A percentile compares a stretch with the other conserved stretches of the same genome.
phyloP scores from a whole-genome alignment of 2,329 filamentous ascomycete species.

The Trichoderma lentiforme region DNA sequence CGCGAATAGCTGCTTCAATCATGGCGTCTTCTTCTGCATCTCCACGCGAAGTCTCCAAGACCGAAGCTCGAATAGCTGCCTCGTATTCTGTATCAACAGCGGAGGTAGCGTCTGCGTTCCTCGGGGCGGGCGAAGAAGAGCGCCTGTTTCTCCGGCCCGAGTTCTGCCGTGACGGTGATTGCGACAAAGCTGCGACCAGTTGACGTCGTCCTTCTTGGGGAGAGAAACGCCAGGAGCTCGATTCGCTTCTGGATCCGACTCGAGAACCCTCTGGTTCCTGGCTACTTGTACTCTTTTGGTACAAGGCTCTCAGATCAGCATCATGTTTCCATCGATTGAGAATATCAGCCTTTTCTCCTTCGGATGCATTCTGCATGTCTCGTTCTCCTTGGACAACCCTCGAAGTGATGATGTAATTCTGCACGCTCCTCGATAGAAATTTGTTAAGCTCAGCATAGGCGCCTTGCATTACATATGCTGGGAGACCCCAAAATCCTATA shows the following conservation, averaged over 20 bases:
- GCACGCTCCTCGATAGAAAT: conserved; percentile 64
- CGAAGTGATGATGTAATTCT: conserved; percentile 77
- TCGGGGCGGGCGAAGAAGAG: conserved; percentile 18
- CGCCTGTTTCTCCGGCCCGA: conserved; percentile 15
- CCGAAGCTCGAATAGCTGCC: conserved; percentile 65
- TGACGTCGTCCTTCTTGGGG: conserved; percentile 41
- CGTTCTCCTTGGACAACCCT: conserved; percentile 72
- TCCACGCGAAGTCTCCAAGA: conserved; percentile 67
- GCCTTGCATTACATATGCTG: conserved; percentile 80
- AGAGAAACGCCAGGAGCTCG: not conserved
- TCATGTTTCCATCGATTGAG: conserved; percentile 61
- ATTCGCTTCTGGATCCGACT: conserved; percentile 16
- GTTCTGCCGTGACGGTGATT: conserved; percentile 23
- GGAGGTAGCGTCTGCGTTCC: not conserved
- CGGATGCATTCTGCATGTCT: conserved; percentile 54
- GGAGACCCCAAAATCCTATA: conserved; percentile 63
- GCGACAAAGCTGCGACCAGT: conserved; percentile 44
- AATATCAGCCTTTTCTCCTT: conserved; percentile 61
- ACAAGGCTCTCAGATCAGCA: conserved; percentile 58
- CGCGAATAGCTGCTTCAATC: conserved; percentile 70
- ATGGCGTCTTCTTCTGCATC: conserved; percentile 65
- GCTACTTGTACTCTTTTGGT: conserved; percentile 50
- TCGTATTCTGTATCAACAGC: conserved; percentile 62
- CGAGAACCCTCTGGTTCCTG: conserved; percentile 36
- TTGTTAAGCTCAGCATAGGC: conserved; percentile 74